Evolutionary conservation across 2,329 filamentous ascomycete species (phyloP).

Genomic region (Verticillium nonalfalfae): DNA sequence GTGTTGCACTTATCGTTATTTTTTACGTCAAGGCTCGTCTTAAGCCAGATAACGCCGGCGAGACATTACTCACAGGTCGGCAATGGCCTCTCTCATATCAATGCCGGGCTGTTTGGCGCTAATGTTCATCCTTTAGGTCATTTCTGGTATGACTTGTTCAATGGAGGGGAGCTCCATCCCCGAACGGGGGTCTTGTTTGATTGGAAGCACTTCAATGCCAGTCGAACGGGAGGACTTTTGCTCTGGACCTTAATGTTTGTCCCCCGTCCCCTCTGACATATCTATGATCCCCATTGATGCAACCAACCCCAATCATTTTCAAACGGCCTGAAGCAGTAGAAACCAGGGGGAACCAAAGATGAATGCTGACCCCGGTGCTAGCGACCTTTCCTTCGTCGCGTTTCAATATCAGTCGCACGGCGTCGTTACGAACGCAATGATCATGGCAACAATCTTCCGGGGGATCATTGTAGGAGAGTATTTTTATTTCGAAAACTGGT

Average conservation of each 20-base stretch:
- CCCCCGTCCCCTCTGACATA: background rate
- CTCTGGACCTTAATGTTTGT: background rate
- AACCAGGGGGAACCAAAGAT: too few species aligned
- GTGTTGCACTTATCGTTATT: background rate
- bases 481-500: background rate
- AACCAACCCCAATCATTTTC: background rate
- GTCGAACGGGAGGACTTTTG: background rate
- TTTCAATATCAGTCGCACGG: background rate
- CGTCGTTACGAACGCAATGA: background rate
- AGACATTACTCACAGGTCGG: background rate
- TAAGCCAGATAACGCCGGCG: background rate
- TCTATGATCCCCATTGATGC: too few species aligned
- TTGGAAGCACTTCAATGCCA: constrained; percentile 5
- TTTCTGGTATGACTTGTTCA: constrained; percentile 4
- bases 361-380: too few species aligned
- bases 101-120: background rate
- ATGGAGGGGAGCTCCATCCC: constrained; percentile 4
- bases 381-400: background rate
- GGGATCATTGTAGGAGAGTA: background rate
- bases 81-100: background rate
- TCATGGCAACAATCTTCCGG: background rate
- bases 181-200: constrained; percentile 3
- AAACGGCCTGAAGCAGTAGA: too few species aligned
- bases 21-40: background rate
- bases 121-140: background rate